Base-by-base conservation (phyloP, 345 rosid genomes). In the Euphorbia lathyris region DNA sequence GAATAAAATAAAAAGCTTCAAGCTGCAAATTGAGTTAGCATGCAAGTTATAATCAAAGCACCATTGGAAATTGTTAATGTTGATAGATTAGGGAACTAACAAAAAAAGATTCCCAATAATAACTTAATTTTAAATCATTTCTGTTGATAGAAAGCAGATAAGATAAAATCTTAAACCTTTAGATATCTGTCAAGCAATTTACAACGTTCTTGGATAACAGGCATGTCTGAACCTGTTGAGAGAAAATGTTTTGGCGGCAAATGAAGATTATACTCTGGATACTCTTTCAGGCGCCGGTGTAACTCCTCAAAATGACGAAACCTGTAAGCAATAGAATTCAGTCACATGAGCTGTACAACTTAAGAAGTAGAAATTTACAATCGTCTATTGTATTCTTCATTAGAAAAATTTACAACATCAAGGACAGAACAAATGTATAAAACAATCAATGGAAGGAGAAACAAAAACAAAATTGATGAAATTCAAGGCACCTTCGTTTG, bases 301-400 rank as follows among this genome's bases (percentile, higher is more conserved):
- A 96, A 80, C 86, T 96, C 99, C 86, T 96, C 99, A 86, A 96
- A 96, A 84, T 96, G 99, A 60, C 97, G 97, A 77, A 92, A 96
- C 84, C 97, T 96, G 76, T 66, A 32, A 34, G 69, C 55, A 63
- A 64, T 38, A 66, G 36, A 55, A 30, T 36, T 75, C 40, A 74
- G 63, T 55, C 69, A 73, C 63, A 65, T 26, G 63, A 10, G 51
- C 50, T 9, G 38, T 45, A 45, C 27, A 30, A 20, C 30, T 57
- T 17, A 27, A 45, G 25, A 48, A 7, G 16, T 19, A 30, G 32
- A 36, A 47, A 66, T 65, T 19, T 30, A 72, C 20, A 69, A 47
- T 38, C 25, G 51, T 11, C 52, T 65, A 45, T 9, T 22, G 63
- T 68, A 50, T 27, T 32, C 62, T 62, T 71, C 29, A 59, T 65